Percentiles rank a stretch among this genome's conserved stretches.
Evolutionary conservation across 306 rosid genomes (phyloP).

Genomic region (Vigna angularis): DNA sequence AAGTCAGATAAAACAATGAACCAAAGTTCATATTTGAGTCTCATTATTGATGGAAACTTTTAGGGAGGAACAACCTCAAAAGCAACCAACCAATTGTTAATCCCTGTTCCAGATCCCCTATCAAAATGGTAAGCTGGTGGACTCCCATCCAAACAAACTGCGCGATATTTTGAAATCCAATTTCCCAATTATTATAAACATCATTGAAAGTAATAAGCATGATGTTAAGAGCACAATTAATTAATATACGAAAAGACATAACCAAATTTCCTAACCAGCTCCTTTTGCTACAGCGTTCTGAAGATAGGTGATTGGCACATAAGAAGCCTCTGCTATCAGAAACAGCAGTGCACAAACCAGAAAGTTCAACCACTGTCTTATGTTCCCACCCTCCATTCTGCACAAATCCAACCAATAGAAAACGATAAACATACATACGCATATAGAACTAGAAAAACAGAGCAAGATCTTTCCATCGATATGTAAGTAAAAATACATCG

Average conservation of each 20-base stretch:
- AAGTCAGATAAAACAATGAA: neutral
- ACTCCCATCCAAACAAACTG: constrained; percentile 98
- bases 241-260: neutral
- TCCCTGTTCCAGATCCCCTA: constrained; percentile 79
- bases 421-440: neutral
- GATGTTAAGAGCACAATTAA: constrained; percentile 10
- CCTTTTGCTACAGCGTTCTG: constrained; percentile 75
- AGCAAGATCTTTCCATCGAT: constrained; percentile 20
- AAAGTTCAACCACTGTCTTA: constrained; percentile 58
- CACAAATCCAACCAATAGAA: constrained; percentile 39
- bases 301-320: constrained; percentile 74
- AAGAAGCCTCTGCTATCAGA: constrained; percentile 57
- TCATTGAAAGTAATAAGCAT: constrained; percentile 17
- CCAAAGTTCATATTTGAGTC: constrained; percentile 15
- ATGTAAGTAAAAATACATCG: neutral
- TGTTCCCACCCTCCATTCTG: constrained; percentile 68
- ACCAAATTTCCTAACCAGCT: constrained; percentile 71
- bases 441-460: constrained; percentile 4
- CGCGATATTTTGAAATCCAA: constrained; percentile 37
- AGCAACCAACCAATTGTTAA: constrained; percentile 80
- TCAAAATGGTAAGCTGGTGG: constrained; percentile 93
- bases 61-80: constrained; percentile 75
- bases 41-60: constrained; percentile 3
- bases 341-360: constrained; percentile 51
- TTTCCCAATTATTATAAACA: constrained; percentile 19